Conservation (phyloP, 495 filamentous ascomycete genomes). For the Tuber aestivum region DNA sequence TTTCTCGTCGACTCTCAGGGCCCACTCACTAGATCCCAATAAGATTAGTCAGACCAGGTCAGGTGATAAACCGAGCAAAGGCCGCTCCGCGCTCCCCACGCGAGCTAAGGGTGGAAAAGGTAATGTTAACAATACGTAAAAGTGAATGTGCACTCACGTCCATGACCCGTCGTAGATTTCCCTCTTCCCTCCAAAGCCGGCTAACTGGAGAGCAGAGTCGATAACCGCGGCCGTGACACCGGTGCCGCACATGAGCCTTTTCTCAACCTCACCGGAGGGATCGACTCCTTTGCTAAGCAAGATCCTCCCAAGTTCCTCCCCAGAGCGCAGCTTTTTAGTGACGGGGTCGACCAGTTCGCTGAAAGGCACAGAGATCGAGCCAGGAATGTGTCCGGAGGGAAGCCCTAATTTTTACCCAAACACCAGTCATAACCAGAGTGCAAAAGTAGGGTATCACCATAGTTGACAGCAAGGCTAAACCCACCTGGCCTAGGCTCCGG, state of each 20-base stretch:
- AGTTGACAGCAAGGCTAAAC: slow-evolving; percentile 16
- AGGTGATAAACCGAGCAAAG: background rate
- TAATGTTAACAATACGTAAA: background rate
- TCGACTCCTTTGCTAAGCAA: slow-evolving; percentile 73
- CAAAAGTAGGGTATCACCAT: slow-evolving; percentile 7
- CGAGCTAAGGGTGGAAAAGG: background rate
- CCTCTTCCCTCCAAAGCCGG: slow-evolving; percentile 65
- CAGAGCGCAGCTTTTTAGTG: slow-evolving; percentile 71
- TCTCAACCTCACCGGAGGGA: slow-evolving; percentile 49
- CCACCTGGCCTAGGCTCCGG: slow-evolving; percentile 72
- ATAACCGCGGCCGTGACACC: slow-evolving; percentile 92
- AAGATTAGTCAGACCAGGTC: slow-evolving; percentile 9
- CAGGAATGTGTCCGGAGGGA: slow-evolving; percentile 84
- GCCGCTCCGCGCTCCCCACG: background rate
- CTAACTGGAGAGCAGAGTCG: slow-evolving; percentile 76
- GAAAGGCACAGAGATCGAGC: slow-evolving; percentile 73
- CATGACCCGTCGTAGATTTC: slow-evolving; percentile 93
- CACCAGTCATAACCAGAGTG: background rate
- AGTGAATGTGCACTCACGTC: slow-evolving; percentile 63
- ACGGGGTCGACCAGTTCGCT: slow-evolving; percentile 71
- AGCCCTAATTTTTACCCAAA: slow-evolving; percentile 47
- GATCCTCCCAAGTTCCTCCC: slow-evolving; percentile 63
- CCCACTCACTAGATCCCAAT: slow-evolving; percentile 59
- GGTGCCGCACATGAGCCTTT: slow-evolving; percentile 89
- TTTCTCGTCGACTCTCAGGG: slow-evolving; percentile 58